phyloP scores from a whole-genome alignment of 306 rosid species.

The Cucurbita ficifolia region DNA sequence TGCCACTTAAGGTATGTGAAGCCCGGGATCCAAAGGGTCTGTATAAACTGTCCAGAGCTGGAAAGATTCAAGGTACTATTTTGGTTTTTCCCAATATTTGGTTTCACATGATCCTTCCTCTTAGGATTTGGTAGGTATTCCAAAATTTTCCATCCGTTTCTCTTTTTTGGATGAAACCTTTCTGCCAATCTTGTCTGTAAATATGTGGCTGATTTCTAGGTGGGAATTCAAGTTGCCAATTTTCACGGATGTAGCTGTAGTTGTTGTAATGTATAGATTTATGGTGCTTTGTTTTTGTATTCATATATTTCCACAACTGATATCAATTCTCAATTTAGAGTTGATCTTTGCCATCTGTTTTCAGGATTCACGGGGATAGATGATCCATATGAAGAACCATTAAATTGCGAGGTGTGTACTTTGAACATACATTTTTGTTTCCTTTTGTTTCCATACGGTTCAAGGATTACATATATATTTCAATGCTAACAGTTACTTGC shows the following conservation, averaged over 20 bases:
- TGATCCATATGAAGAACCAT: constrained; percentile 83
- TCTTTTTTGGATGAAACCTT: neutral
- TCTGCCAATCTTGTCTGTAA: neutral
- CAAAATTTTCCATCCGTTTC: neutral
- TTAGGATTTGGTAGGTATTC: neutral
- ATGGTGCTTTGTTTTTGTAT: neutral
- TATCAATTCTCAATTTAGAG: neutral
- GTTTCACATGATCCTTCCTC: neutral
- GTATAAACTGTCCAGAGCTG: constrained; percentile 88
- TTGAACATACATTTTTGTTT: neutral
- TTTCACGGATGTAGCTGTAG: neutral
- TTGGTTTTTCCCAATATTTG: neutral
- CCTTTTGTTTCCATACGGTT: neutral
- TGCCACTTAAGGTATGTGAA: constrained; percentile 80
- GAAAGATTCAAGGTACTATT: constrained; percentile 65
- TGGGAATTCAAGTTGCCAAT: neutral
- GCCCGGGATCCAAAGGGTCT: constrained; percentile 90
- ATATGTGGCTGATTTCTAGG: neutral
- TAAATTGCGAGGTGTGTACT: constrained; percentile 49
- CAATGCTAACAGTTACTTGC: neutral
- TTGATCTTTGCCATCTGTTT: constrained; percentile 15
- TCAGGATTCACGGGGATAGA: constrained; percentile 90
- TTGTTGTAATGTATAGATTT: neutral
- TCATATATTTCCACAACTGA: neutral
- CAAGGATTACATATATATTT: neutral